phyloP scores from a whole-genome alignment of 192 early-diverging fungal species.

The Coemansia sp. region DNA sequence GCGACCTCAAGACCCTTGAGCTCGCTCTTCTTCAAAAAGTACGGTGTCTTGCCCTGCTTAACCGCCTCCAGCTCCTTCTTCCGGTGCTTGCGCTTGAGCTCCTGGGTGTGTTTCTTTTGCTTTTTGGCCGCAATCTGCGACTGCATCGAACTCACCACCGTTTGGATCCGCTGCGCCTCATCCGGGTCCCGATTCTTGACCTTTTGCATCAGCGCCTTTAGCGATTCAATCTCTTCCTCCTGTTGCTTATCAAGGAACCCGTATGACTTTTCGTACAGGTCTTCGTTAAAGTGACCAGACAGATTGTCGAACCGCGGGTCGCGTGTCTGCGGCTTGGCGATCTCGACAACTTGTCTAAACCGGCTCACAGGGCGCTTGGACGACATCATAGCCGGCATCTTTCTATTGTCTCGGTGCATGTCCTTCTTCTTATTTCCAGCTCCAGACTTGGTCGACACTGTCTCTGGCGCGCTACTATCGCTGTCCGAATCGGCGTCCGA shows the following conservation, averaged over 20 bases:
- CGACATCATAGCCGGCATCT: constrained; percentile 34
- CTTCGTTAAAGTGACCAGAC: constrained; percentile 87
- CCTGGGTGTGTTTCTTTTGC: constrained; percentile 55
- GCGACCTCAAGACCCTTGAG: constrained; percentile 78
- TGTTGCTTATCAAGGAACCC: constrained; percentile 82
- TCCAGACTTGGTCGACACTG: not conserved
- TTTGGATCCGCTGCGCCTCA: constrained; percentile 61
- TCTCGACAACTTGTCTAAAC: constrained; percentile 47
- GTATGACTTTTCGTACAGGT: constrained; percentile 91
- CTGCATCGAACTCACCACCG: constrained; percentile 63
- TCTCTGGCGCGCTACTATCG: constrained; percentile 23
- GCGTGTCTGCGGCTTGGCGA: constrained; percentile 47
- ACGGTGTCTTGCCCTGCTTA: constrained; percentile 90
- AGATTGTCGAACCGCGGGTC: constrained; percentile 94
- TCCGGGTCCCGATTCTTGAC: constrained; percentile 59
- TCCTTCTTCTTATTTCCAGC: constrained; percentile 7
- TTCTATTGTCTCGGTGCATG: constrained; percentile 19
- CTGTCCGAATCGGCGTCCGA: constrained; percentile 20
- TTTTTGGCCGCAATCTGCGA: constrained; percentile 48
- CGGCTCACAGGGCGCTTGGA: constrained; percentile 50
- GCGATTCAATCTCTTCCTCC: constrained; percentile 67
- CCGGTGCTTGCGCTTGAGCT: constrained; percentile 73
- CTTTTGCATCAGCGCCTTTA: constrained; percentile 65
- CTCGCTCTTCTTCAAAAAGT: constrained; percentile 87
- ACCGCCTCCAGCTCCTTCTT: constrained; percentile 80